Evolutionary conservation across 208 protist genomes (phyloP), one percentile per base, ranked within the genome.

Genomic region (Phytomonas serpens): DNA sequence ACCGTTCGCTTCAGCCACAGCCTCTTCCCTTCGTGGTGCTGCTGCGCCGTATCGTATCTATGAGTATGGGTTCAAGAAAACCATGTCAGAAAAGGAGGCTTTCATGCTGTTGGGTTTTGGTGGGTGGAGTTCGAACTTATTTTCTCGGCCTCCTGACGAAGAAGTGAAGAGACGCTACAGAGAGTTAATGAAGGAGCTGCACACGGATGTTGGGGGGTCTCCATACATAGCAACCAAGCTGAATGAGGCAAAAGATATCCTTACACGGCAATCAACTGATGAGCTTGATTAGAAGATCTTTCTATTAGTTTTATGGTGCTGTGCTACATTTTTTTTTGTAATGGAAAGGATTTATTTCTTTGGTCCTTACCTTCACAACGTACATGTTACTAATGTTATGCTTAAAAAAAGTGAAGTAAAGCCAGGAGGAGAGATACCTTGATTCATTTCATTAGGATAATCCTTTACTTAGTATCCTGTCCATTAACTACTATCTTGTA

Each of bases 191-290:
- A 93, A 82, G 73, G 78, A 83, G 31, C 77, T 94, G 7, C 91
- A 96, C 73, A 90, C 83, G 61, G 88, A 93, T 67, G 81, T 85
- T 33, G 77, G 77, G 69, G 88, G 88, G 33, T 86, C 82, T 30
- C 75, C 87, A 10, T 92, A 86, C 74, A 83, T 96, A 27, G 81
- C 86, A 7, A 83, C 73, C 11, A 93, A 93, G 73, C 75, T 96
- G n/a, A 96, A 94, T 69, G 87, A 96, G 67, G 90, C 90, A 0
- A 83, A 82, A 69, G 82, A 91, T 67, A 63, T 82, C 14, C 72
- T 95, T 6, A 77, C 27, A 57, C 67, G 57, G 14, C 47, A 38
- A 70, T 1, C 13, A 67, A 27, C 47, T 57, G 23, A 23, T 27
- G 19, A 23, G 19, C 47, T 57, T 57, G 47, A 57, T 57, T 57